Conservation (phyloP, 441 rosid species). For the Erodium chrysanthum region DNA sequence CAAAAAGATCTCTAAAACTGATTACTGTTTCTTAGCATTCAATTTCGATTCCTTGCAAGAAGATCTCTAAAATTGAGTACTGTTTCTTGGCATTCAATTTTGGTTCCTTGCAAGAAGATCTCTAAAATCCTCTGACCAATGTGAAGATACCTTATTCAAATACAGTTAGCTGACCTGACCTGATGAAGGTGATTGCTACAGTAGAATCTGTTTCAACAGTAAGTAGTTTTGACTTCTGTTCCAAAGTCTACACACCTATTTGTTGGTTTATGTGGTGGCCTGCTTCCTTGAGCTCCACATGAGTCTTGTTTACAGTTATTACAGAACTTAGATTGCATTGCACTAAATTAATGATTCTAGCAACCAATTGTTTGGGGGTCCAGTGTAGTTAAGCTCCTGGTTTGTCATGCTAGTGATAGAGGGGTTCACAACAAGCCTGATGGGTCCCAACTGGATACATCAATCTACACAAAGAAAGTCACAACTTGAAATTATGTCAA, state of each 20-base stretch:
- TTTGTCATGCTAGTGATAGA: neutral
- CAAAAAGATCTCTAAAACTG: conserved; percentile 8
- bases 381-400: conserved; percentile 4
- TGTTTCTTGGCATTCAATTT: neutral
- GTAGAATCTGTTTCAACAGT: conserved; percentile 3
- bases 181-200: conserved; percentile 9
- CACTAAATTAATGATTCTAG: neutral
- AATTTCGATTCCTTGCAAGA: conserved; percentile 6
- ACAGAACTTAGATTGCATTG: conserved; percentile 6
- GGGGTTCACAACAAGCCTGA: neutral
- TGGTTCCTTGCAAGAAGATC: conserved; percentile 9
- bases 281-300: conserved; percentile 3
- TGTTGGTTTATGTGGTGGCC: neutral
- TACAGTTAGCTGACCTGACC: conserved; percentile 8
- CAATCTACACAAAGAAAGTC: neutral
- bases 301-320: neutral
- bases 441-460: conserved; percentile 4
- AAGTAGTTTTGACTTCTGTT: neutral
- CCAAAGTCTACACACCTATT: neutral
- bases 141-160: neutral
- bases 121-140: conserved; percentile 4
- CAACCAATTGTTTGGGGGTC: conserved; percentile 5
- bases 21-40: conserved; percentile 1
- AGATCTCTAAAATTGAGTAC: conserved; percentile 7
- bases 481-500: neutral